Conservation (phyloP, 257 asterid genomes). For the Penstemon davidsonii region DNA sequence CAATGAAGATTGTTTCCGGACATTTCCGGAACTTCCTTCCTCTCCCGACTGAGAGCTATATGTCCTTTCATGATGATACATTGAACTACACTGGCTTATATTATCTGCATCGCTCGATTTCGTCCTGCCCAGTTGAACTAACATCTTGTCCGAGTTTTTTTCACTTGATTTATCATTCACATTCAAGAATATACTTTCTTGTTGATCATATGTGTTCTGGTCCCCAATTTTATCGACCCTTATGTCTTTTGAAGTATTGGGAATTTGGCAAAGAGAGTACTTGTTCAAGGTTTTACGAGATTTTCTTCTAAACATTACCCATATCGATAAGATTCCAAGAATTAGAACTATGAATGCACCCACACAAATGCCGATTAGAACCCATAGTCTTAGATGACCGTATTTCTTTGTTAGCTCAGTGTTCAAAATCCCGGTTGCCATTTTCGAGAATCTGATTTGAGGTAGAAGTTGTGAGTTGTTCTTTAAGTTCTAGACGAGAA, state of each 20-base stretch:
- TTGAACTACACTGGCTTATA: constrained; percentile 80
- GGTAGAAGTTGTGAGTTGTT: constrained; percentile 20
- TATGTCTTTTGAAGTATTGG: constrained; percentile 78
- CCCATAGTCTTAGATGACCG: constrained; percentile 82
- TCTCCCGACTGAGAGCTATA: constrained; percentile 92
- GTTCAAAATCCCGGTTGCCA: constrained; percentile 60
- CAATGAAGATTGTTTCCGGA: constrained; percentile 53
- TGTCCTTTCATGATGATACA: constrained; percentile 61
- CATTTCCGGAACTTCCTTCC: constrained; percentile 78
- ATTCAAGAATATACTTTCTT: constrained; percentile 47
- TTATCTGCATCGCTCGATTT: constrained; percentile 81
- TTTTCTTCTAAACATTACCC: constrained; percentile 66
- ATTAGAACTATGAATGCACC: constrained; percentile 73
- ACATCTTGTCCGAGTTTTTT: constrained; percentile 63
- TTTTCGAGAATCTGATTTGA: constrained; percentile 36
- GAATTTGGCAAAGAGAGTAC: constrained; percentile 61
- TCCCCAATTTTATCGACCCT: constrained; percentile 66
- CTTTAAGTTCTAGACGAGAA: constrained; percentile 18
- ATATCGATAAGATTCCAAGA: constrained; percentile 71
- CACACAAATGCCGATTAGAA: constrained; percentile 69
- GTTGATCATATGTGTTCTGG: constrained; percentile 42
- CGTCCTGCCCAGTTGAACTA: constrained; percentile 65
- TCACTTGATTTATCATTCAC: constrained; percentile 66
- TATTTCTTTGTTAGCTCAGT: constrained; percentile 62
- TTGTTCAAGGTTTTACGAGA: constrained; percentile 56